Evolutionary conservation across 2,329 filamentous ascomycete genomes (phyloP).

Genomic region (Zymoseptoria passerinii): DNA sequence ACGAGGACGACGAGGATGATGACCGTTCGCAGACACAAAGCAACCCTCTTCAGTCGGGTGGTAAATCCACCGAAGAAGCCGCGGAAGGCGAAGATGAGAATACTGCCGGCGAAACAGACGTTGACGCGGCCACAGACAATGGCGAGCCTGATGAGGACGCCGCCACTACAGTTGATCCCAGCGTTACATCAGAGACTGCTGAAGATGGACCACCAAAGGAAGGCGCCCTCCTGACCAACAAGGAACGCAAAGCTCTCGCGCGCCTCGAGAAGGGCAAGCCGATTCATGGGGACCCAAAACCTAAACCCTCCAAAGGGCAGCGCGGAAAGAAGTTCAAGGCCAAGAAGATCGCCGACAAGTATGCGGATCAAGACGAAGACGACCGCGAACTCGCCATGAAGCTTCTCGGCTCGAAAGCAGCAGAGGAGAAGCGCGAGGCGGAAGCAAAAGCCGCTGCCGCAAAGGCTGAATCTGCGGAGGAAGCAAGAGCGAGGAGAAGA

Average conservation of each 20-base stretch:
- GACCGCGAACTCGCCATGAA: constrained; percentile 76
- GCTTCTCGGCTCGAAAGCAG: constrained; percentile 69
- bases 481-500: constrained; percentile 63
- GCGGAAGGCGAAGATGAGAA: constrained; percentile 21
- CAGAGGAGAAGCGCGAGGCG: constrained; percentile 59
- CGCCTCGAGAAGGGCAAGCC: constrained; percentile 12
- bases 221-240: constrained; percentile 27
- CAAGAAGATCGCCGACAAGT: constrained; percentile 82
- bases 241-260: constrained; percentile 25
- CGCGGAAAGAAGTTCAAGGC: constrained; percentile 74
- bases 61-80: constrained; percentile 5
- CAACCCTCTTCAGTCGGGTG: constrained; percentile 35
- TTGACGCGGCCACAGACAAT: constrained; percentile 25
- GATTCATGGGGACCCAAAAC: constrained; percentile 10
- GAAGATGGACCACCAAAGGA: constrained; percentile 22
- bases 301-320: constrained; percentile 19
- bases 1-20: constrained; percentile 23
- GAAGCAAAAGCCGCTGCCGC: constrained; percentile 51
- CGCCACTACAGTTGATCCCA: constrained; percentile 1
- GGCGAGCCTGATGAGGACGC: constrained; percentile 25
- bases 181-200: constrained; percentile 13
- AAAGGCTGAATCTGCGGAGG: constrained; percentile 56
- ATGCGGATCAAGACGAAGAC: constrained; percentile 90
- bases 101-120: constrained; percentile 20
- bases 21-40: constrained; percentile 14